Evolutionary conservation across 352 stramenopile species (phyloP), one percentile per base, ranked within the genome.

Genomic region (Phytophthora lateralis): DNA sequence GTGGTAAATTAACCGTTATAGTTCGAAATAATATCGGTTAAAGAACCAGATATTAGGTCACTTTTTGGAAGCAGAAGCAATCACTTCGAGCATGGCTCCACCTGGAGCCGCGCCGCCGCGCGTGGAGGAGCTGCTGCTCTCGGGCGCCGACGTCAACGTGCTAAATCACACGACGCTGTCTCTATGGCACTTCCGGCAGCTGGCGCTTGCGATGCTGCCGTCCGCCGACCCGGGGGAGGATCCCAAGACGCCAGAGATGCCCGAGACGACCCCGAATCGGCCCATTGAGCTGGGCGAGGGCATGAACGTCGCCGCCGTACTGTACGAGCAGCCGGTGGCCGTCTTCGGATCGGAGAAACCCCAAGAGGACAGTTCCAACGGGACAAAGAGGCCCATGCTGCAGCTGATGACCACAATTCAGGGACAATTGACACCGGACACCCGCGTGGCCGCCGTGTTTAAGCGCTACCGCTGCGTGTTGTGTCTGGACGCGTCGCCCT

Each of bases 401-500:
- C 60, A 60, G 29, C 45, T 71, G 18, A 65, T 21, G 3, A 69
- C 46, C 1, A 44, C 57, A n/a, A 59, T 78, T 20, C 49, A 54
- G 9, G 72, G 75, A 56, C 63, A 69, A 0, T 44, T 93, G 46
- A 81, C 80, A 10, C 63, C 80, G 35, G 62, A 72, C 51, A 85
- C 77, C 0, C 50, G 70, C 37, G 76, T 95, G 15, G 39, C 53
- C n/a, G 69, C 85, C 37, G 64, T 93, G 26, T 95, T 93, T 67
- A 66, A 75, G 15, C 80, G 82, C 41, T 96, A 95, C 46, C 85
- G 86, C 48, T 92, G 86, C 39, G 85, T 92, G 5, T 55, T 96
- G 30, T 95, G 83, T 66, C 74, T 96, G 17, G 88, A 96, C 57
- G 84, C 82, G 24, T 95, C 85, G 30, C 88, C 86, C 12, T 96